A percentile compares a stretch with the other conserved stretches of the same genome.
Conservation (phyloP, 208 protist genomes). For the Porcisia deanei region DNA sequence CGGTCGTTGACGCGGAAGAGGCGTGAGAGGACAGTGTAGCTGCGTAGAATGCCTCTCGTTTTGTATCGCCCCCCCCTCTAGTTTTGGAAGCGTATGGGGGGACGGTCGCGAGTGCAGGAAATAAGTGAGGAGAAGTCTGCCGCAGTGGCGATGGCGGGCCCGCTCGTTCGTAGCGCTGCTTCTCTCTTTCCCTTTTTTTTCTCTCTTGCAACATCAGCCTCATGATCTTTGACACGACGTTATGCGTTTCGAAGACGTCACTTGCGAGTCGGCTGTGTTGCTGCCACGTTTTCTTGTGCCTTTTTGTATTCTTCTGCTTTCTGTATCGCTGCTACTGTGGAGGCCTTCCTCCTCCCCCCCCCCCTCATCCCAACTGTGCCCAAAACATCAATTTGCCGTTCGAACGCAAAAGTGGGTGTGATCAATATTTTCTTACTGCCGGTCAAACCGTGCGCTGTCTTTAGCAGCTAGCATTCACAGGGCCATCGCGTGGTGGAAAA, state of each 20-base stretch:
- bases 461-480: no score
- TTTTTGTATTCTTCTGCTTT: background rate
- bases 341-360: background rate
- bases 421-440: no score
- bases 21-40: conserved; percentile 1
- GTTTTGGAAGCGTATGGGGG: no score
- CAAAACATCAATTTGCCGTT: no score
- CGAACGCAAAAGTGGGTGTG: no score
- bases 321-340: background rate
- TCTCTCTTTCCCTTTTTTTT: background rate
- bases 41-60: background rate
- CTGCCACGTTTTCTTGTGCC: background rate
- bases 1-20: conserved; percentile 42
- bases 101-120: background rate
- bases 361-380: no score
- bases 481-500: conserved; percentile 53
- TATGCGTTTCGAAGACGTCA: background rate
- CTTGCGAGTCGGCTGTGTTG: background rate
- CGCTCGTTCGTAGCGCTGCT: background rate
- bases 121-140: background rate
- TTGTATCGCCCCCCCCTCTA: background rate
- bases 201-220: background rate
- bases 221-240: background rate
- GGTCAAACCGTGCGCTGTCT: no score
- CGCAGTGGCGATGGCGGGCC: background rate